Evolutionary conservation across 2,329 filamentous ascomycete species (phyloP).

Genomic region (Trichophyton rubrum): DNA sequence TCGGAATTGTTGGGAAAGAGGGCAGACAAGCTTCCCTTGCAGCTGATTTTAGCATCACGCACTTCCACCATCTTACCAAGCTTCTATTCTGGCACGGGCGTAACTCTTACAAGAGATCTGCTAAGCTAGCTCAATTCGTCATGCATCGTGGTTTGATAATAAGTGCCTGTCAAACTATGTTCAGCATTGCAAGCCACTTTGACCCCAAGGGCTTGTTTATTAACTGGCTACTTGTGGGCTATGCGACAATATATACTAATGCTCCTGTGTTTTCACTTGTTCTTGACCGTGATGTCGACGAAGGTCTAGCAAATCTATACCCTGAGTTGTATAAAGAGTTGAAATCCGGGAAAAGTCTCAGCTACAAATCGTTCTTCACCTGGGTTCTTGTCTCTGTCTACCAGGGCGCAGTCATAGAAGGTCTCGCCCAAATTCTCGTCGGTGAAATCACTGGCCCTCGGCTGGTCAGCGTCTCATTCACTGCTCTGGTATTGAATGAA

Average conservation of each 20-base stretch:
- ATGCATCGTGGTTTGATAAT: conserved; percentile 96
- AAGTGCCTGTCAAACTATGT: conserved; percentile 91
- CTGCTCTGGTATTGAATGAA: conserved; percentile 84
- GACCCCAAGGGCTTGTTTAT: conserved; percentile 91
- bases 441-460: conserved; percentile 51
- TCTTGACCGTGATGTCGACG: conserved; percentile 88
- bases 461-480: conserved; percentile 88
- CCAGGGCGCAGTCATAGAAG: conserved; percentile 89
- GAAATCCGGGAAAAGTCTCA: conserved; percentile 74
- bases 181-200: conserved; percentile 82
- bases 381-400: conserved; percentile 95
- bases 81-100: conserved; percentile 97
- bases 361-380: conserved; percentile 88
- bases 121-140: conserved; percentile 94
- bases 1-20: conserved; percentile 97
- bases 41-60: conserved; percentile 90
- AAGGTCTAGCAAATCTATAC: conserved; percentile 84
- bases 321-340: conserved; percentile 96
- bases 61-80: conserved; percentile 91
- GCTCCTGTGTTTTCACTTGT: conserved; percentile 85
- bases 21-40: conserved; percentile 88
- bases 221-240: conserved; percentile 94
- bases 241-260: conserved; percentile 92
- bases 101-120: conserved; percentile 91
- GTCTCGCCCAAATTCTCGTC: conserved; percentile 78